Evolutionary conservation across 2,329 filamentous ascomycete genomes (phyloP), one percentile per base, ranked within the genome.

Genomic region (Nemania diffusa): DNA sequence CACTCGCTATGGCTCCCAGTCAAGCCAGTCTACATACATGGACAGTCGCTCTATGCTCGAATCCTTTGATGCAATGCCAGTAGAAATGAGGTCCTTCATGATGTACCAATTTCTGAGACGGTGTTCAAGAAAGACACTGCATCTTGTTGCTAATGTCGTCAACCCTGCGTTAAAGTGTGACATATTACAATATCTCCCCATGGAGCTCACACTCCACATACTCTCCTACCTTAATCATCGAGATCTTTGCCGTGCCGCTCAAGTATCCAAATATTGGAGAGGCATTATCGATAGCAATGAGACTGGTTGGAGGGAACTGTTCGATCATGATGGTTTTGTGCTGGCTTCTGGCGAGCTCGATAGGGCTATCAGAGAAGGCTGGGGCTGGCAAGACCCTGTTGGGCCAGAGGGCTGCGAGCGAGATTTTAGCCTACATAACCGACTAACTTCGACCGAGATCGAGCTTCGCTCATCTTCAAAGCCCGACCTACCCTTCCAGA

Each of bases 121-220:
- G 53, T 98, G 94, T 76, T 89, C 93, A 5, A 92, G 97, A 72
- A 91, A 93, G 48, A 97, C 94, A 0, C 84, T 99, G 5, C 93
- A 96, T 75, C 90, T 97, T 62, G 91, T 99, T 62, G 94, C 95
- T 40, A 90, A 94, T 72, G 90, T 94, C 15, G 94, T 99, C 71
- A 97, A 97, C 75, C 96, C 96, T 7, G 93, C 95, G 0, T 81
- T 99, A 64, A 97, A 97, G 79, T 97, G 94, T 76, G 96, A 99
- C 78, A 97, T 98, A 69, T 83, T 99, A 57, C 88, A 88, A 69
- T 88, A 93, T 66, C 85, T 99, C 1, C 96, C 96, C 1, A 83
- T 92, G 0, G 96, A 99, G 78, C 86, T 99, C 22, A 92, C 92
- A 63, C 87, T 97, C 22, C 92, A 97, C 73, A 90, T 98, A 57